Base-by-base conservation (phyloP, 495 filamentous ascomycete genomes). In the Eremomyces bilateralis region DNA sequence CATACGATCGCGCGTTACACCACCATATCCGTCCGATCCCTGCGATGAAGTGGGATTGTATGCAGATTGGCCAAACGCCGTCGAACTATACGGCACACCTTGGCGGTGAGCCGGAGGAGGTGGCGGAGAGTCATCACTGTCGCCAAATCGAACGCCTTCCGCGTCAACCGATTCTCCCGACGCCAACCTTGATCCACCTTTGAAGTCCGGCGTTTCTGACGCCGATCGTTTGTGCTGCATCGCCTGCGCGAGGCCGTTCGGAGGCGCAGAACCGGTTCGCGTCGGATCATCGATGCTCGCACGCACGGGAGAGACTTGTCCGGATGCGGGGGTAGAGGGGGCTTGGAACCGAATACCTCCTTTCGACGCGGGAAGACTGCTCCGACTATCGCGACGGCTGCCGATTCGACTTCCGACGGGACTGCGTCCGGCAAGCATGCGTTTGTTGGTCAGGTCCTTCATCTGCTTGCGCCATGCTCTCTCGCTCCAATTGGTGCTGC, bases 391-490 rank as follows among this genome's bases (percentile, higher is more conserved):
- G 41, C 65, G 63, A 24, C 63, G 59, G 47, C 63, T 67, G 42
- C 63, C 64, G 20, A 62, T 67, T 31, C 73, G 57, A 46, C 76
- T 80, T 33, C 70, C 67, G 34, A 60, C 53, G 15, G 64, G 46
- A 44, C 61, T 58, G 24, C 54, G 63, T 42, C 64, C 60, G 19
- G 60, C 53, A 17, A 52, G 50, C 67, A 90, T 82, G 6, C 83
- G 73, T 21, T 67, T 70, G n/a, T 73, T 64, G 1, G 90, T 95
- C 28, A 88, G 60, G 35, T 92, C 80, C 57, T 94, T 95, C 54
- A 99, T 50, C 48, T 78, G 71, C 45, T 64, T 67, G 36, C 88
- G 67, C 90, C 90, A 95, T 42, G 93, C 73, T n/a, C 71, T 59
- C 53, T 94, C 90, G 25, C 58, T 73, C 79, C 83, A 93, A n/a